Conservation (phyloP, 108 stramenopile species). For the Bacterosira constricta region DNA sequence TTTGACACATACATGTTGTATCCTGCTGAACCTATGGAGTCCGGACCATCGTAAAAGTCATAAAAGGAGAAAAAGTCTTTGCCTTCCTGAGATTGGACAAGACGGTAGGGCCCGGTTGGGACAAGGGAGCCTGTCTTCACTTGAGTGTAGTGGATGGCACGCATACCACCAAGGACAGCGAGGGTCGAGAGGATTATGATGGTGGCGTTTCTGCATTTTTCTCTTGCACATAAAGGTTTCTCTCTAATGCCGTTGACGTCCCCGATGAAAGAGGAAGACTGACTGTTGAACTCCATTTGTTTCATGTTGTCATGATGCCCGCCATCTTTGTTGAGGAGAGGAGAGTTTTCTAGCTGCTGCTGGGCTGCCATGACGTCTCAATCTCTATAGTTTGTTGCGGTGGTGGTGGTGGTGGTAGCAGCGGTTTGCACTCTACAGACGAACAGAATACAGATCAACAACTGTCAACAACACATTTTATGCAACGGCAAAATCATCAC, state of each 20-base stretch:
- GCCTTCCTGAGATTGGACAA: conserved; percentile 57
- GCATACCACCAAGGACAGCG: not conserved
- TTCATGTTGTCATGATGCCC: not conserved
- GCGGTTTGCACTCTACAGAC: no score
- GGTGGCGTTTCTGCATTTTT: not conserved
- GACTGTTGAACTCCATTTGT: not conserved
- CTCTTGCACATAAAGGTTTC: not conserved
- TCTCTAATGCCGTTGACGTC: not conserved
- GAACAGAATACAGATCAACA: no score
- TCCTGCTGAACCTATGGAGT: conserved; percentile 82
- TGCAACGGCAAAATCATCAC: no score
- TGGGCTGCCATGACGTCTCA: no score
- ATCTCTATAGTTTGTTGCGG: no score
- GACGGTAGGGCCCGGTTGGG: conserved; percentile 43
- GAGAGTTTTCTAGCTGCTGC: not conserved
- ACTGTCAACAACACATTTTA: no score
- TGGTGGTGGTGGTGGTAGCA: no score
- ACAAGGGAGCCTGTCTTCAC: not conserved
- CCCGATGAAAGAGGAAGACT: not conserved
- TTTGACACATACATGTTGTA: conserved; percentile 68
- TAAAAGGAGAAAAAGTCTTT: conserved; percentile 73
- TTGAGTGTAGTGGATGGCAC: not conserved
- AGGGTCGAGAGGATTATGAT: not conserved
- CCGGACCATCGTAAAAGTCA: conserved; percentile 78
- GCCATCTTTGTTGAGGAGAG: not conserved